Base-by-base conservation (phyloP, 345 rosid species). In the Boechera divaricarpa region DNA sequence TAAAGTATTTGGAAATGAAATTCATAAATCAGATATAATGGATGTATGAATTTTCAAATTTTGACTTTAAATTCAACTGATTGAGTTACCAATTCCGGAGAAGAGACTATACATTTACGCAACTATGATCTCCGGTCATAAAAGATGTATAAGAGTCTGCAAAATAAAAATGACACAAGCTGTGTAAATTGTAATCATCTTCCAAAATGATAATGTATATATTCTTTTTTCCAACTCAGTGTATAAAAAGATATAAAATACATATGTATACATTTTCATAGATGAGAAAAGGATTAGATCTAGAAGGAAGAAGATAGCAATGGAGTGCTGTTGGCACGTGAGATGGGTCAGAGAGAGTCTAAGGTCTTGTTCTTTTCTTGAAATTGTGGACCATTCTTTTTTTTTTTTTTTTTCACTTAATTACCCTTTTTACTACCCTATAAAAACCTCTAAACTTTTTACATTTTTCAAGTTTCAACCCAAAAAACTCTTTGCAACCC, bases 311-410 rank as follows among this genome's bases (percentile, higher is more conserved):
- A 68, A 21, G 24, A 38, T 61, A 39, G 51, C 41, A 68, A 68
- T 67, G 35, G 61, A 54, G 42, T 63, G 70, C n/a, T 21, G 29
- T 64, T 63, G 80, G 80, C 75, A 77, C 65, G 70, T 77, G 80
- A 69, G 80, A 63, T 61, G 70, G 74, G 80, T 76, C 80, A 77
- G 75, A 62, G 33, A 48, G 75, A 54, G 62, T 62, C 70, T 42
- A 53, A 44, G 70, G 80, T 77, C 58, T 61, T 77, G 80, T 79
- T 79, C 45, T 79, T 79, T 67, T 79, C 82, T 73, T 10, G 47
- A 58, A 47, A 16, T 49, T 71, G 5, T 78, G 81, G 81, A 66
- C 81, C 81, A 72, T 10, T 45, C 33, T 72, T n/a, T 57, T 31
- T 63, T 63, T 67, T 71, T 16, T 16, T 16, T 31, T 62, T 62